Evolutionary conservation across 805 yeast species (phyloP).

Genomic region (Ogataea parapolymorpha): DNA sequence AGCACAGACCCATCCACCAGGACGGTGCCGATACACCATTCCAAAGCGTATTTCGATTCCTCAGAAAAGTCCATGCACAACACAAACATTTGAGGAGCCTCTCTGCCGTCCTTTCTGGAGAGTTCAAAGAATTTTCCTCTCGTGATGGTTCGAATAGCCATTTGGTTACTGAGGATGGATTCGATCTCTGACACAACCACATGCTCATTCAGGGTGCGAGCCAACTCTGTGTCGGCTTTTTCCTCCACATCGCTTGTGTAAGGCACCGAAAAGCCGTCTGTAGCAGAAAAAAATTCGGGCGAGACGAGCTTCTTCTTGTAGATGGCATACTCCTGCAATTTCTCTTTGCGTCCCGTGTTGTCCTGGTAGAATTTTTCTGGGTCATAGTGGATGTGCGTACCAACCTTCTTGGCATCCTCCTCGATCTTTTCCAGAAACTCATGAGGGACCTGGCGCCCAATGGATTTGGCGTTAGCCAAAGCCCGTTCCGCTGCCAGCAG

Average conservation of each 20-base stretch:
- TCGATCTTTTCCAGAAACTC: constrained; percentile 30
- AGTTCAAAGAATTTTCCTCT: constrained; percentile 63
- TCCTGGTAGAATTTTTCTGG: constrained; percentile 50
- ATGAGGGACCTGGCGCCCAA: constrained; percentile 34
- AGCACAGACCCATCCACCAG: constrained; percentile 79
- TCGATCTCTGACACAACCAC: constrained; percentile 55
- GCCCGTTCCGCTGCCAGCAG: constrained; percentile 59
- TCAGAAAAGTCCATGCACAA: constrained; percentile 81
- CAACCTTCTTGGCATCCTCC: constrained; percentile 33
- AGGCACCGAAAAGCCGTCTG: constrained; percentile 42
- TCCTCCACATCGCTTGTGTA: constrained; percentile 69
- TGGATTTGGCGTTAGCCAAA: constrained; percentile 50
- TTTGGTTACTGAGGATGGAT: constrained; percentile 46
- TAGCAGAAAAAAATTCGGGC: constrained; percentile 41
- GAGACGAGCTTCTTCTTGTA: constrained; percentile 60
- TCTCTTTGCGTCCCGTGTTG: constrained; percentile 44
- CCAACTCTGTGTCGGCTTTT: constrained; percentile 57
- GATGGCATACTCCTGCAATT: constrained; percentile 53
- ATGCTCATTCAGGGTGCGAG: constrained; percentile 49
- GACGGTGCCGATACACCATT: constrained; percentile 85
- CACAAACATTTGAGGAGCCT: constrained; percentile 55
- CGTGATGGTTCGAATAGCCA: constrained; percentile 68
- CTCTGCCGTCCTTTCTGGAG: constrained; percentile 16
- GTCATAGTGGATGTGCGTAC: constrained; percentile 41
- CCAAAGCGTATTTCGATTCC: constrained; percentile 79